Percentiles rank a stretch among this genome's conserved stretches.
Evolutionary conservation across 2,329 filamentous ascomycete species (phyloP).

Genomic region (Xylariaceae sp.): DNA sequence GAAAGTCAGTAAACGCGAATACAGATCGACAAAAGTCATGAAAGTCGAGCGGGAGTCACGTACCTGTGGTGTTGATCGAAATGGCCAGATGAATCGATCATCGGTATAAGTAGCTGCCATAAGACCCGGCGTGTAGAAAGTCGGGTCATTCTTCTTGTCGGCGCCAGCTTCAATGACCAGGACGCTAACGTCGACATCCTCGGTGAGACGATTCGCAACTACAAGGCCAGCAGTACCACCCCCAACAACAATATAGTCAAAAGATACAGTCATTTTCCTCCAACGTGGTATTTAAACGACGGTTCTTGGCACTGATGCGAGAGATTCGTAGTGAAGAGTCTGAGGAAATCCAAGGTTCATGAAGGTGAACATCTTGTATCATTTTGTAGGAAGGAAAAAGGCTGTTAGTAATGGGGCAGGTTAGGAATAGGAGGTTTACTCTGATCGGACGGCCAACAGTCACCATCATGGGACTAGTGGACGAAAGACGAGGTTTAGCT

Average conservation of each 20-base stretch:
- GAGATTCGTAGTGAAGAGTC: not conserved
- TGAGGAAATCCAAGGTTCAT: not conserved
- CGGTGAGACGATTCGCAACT: conserved; percentile 39
- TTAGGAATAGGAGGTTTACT: not conserved
- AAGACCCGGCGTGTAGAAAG: conserved; percentile 36
- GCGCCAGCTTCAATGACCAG: conserved; percentile 38
- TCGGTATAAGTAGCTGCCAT: conserved; percentile 19
- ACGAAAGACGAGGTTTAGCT: no score
- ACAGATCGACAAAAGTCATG: not conserved
- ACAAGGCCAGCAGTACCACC: conserved; percentile 47
- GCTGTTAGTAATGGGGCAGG: conserved; percentile 8
- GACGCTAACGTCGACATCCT: conserved; percentile 33
- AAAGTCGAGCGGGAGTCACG: not conserved
- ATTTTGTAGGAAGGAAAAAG: not conserved
- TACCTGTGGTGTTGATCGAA: conserved; percentile 34
- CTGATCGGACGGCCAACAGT: no score
- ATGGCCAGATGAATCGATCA: conserved; percentile 38
- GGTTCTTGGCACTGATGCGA: not conserved
- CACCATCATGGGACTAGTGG: no score
- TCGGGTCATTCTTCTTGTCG: conserved; percentile 31
- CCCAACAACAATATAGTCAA: conserved; percentile 46
- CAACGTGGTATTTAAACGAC: not conserved
- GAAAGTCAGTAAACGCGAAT: conserved; percentile 4
- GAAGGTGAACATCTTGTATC: not conserved
- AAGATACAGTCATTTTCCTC: conserved; percentile 26